Percentiles rank a stretch among this genome's conserved stretches.
Evolutionary conservation across 108 stramenopile species (phyloP).

Genomic region (Stephanodiscus minutulus): DNA sequence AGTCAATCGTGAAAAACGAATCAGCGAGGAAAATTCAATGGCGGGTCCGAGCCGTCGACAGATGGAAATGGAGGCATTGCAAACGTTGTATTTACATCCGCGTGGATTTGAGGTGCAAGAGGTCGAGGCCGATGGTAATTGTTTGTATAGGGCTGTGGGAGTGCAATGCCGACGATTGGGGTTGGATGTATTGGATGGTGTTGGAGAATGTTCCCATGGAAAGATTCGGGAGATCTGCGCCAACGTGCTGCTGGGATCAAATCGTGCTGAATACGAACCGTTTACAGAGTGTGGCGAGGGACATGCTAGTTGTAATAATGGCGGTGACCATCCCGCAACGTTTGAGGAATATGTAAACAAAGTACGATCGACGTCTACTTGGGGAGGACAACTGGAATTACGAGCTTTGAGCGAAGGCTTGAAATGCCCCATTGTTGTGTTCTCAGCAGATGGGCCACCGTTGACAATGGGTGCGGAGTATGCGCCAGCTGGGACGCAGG

Average conservation of each 20-base stretch:
- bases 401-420: constrained; percentile 83
- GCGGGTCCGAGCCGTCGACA: constrained; percentile 66
- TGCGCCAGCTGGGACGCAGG: constrained; percentile 19
- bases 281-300: constrained; percentile 80
- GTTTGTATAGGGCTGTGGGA: constrained; percentile 93
- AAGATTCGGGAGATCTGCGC: constrained; percentile 70
- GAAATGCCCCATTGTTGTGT: constrained; percentile 85
- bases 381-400: constrained; percentile 98
- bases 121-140: constrained; percentile 93
- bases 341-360: constrained; percentile 86
- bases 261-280: constrained; percentile 85
- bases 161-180: constrained; percentile 60
- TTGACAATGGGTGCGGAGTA: constrained; percentile 55
- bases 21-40: constrained; percentile 52
- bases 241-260: constrained; percentile 47
- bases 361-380: constrained; percentile 85
- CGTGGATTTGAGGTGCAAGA: constrained; percentile 68
- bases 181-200: constrained; percentile 14
- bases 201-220: constrained; percentile 10
- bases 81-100: constrained; percentile 47
- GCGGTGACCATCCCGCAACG: constrained; percentile 42
- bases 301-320: constrained; percentile 19
- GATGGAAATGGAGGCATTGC: constrained; percentile 68
- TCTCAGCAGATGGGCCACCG: constrained; percentile 59
- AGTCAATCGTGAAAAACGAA: constrained; percentile 48